These are phyloP conservation scores for Curvularia hawaiiensis DNA, from an alignment of 2,329 filamentous ascomycete species.

Conservation along the genomic window DNA sequence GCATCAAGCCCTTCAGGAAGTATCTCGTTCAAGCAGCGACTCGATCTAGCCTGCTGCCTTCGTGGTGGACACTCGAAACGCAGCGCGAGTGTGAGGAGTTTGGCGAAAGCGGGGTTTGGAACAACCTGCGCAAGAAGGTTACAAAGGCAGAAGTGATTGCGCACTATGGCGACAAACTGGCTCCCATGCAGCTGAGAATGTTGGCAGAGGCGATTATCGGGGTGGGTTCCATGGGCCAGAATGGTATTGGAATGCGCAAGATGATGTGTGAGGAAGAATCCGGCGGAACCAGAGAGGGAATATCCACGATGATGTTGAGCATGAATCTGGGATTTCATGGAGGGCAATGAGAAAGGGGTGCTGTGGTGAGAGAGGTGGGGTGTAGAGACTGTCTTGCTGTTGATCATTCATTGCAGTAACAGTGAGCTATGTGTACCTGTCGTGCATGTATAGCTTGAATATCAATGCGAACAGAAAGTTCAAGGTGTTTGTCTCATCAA, in stretches of 20 bases:
- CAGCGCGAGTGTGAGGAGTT: conserved; percentile 26
- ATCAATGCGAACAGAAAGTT: background rate
- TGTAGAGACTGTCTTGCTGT: background rate
- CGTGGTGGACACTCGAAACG: conserved; percentile 32
- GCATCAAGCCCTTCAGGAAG: conserved; percentile 24
- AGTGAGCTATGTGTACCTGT: background rate
- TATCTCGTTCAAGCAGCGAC: conserved; percentile 23
- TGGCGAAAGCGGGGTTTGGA: conserved; percentile 23
- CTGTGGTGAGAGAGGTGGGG: background rate
- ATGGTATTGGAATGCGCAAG: conserved; percentile 21
- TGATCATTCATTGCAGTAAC: background rate
- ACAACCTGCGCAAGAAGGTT: conserved; percentile 18
- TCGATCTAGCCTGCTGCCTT: conserved; percentile 21
- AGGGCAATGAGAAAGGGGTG: background rate
- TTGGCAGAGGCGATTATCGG: conserved; percentile 29
- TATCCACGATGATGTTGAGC: no score
- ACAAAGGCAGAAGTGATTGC: conserved; percentile 25
- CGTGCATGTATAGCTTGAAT: background rate
- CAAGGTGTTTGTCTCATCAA: no score
- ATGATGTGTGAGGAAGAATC: conserved; percentile 28
- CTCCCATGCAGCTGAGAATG: conserved; percentile 38
- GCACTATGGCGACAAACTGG: conserved; percentile 29
- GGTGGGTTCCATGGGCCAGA: conserved; percentile 19
- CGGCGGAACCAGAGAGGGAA: conserved; percentile 4
- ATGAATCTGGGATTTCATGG: background rate